Evolutionary conservation across 805 yeast species (phyloP).

Genomic region (Zygosaccharomyces bailii): DNA sequence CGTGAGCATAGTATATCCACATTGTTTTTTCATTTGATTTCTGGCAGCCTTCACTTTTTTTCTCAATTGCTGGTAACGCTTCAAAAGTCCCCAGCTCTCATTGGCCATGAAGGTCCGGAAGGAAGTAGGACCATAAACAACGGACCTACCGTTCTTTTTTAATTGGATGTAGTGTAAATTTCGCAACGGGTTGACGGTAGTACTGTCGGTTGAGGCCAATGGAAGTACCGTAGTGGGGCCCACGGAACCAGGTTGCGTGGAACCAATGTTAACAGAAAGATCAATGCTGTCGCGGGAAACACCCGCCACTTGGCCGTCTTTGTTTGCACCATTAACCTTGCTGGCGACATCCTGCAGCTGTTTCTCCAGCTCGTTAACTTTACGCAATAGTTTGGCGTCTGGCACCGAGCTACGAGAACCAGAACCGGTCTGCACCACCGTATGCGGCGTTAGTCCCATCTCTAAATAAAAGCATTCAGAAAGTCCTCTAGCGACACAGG

Average conservation of each 20-base stretch:
- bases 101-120: conserved; percentile 18
- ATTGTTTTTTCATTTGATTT: conserved; percentile 21
- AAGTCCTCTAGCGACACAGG: conserved; percentile 23
- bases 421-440: background rate
- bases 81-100: conserved; percentile 19
- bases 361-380: conserved; percentile 10
- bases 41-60: conserved; percentile 27
- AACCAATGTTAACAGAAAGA: no score
- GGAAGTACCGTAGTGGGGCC: background rate
- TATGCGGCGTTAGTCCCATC: background rate
- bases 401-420: background rate
- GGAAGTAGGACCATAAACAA: conserved; percentile 35
- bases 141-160: conserved; percentile 24
- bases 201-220: background rate
- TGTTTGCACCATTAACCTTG: background rate
- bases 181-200: conserved; percentile 15
- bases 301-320: background rate
- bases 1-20: conserved; percentile 16
- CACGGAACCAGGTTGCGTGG: no score
- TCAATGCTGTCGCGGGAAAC: no score
- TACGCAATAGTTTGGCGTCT: conserved; percentile 5
- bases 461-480: conserved; percentile 21
- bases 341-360: conserved; percentile 7
- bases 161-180: conserved; percentile 17
- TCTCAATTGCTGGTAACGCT: conserved; percentile 26